These are phyloP conservation scores for Pleurostoma richardsiae DNA, from an alignment of 2,329 filamentous ascomycete genomes.

Conservation along the genomic window DNA sequence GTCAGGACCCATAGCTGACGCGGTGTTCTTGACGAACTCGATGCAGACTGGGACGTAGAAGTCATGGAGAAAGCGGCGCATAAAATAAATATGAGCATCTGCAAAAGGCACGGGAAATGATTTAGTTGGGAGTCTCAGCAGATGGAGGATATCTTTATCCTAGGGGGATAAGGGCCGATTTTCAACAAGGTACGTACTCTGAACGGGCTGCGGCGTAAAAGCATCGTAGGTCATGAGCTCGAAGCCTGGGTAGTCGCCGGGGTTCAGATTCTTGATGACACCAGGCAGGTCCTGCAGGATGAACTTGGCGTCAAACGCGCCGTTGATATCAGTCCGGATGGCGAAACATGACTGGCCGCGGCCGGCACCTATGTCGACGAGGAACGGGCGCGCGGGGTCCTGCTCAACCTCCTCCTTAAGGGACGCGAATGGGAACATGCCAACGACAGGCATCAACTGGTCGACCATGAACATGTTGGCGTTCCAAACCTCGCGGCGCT, in stretches of 20 bases:
- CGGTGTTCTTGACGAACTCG: constrained; percentile 22
- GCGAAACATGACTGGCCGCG: constrained; percentile 22
- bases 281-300: constrained; percentile 26
- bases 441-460: constrained; percentile 23
- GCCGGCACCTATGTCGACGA: constrained; percentile 25
- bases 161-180: neutral
- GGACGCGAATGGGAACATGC: constrained; percentile 27
- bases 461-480: constrained; percentile 22
- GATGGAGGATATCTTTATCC: neutral
- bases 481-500: constrained; percentile 26
- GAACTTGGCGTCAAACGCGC: constrained; percentile 16
- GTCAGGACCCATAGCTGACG: constrained; percentile 22
- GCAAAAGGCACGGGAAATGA: neutral
- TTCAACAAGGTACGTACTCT: constrained; percentile 12
- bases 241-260: constrained; percentile 16
- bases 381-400: constrained; percentile 19
- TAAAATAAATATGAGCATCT: constrained; percentile 26
- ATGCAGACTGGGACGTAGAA: constrained; percentile 22
- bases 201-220: constrained; percentile 17
- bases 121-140: neutral
- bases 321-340: constrained; percentile 18
- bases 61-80: constrained; percentile 25
- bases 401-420: constrained; percentile 20
- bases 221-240: constrained; percentile 20
- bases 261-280: constrained; percentile 21